These are phyloP conservation scores for Corrigiola litoralis DNA, from an alignment of 179 eudicot species.

Conservation along the genomic window DNA sequence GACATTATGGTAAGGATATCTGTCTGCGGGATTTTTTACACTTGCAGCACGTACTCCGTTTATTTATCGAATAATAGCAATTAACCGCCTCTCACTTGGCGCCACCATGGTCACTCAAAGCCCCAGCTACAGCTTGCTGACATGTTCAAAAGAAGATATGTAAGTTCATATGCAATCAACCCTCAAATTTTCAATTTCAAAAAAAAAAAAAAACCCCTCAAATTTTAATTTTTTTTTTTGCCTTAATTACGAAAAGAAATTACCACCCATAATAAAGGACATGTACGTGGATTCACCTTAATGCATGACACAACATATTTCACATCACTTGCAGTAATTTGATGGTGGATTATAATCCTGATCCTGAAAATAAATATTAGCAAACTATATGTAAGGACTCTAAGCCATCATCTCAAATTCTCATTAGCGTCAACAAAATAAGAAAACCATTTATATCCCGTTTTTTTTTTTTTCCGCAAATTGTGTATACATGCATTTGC, in stretches of 20 bases:
- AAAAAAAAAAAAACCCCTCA: background rate
- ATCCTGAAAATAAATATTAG: slow-evolving; percentile 56
- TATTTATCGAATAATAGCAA: too few species aligned
- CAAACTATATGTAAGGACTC: too few species aligned
- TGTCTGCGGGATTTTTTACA: too few species aligned
- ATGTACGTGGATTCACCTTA: slow-evolving; percentile 38
- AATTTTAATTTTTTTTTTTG: too few species aligned
- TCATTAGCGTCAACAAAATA: too few species aligned
- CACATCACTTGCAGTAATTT: slow-evolving; percentile 65
- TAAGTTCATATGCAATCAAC: background rate
- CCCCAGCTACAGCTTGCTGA: slow-evolving; percentile 56
- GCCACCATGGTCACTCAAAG: slow-evolving; percentile 13
- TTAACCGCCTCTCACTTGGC: slow-evolving; percentile 4
- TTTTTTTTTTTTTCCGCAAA: too few species aligned
- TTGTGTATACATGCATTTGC: too few species aligned
- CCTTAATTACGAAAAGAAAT: background rate
- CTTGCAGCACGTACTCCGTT: too few species aligned
- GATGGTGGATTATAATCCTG: slow-evolving; percentile 77
- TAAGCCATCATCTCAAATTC: too few species aligned
- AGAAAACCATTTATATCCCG: too few species aligned
- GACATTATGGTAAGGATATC: too few species aligned
- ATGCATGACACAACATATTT: slow-evolving; percentile 61
- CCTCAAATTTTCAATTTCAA: background rate
- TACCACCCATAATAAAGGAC: background rate
- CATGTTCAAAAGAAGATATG: slow-evolving; percentile 2